phyloP scores from a whole-genome alignment of 345 rosid species.

The Cardamine resedifolia region DNA sequence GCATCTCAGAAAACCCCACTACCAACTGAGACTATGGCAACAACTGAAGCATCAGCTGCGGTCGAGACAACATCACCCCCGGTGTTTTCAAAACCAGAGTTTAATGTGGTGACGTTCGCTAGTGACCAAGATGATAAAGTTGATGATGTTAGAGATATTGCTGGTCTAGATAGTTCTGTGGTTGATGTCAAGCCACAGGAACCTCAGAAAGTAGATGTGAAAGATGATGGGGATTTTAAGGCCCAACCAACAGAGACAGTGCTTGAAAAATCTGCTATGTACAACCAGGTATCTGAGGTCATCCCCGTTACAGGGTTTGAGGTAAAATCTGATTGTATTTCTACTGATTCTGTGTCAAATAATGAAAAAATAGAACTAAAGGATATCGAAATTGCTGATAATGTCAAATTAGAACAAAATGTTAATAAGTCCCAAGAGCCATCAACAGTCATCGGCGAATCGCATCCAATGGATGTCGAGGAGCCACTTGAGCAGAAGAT shows the following conservation, averaged over 20 bases:
- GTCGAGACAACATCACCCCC: constrained; percentile 8
- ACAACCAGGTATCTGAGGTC: constrained; percentile 99
- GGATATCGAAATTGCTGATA: constrained; percentile 94
- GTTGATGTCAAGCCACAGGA: constrained; percentile 16
- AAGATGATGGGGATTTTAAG: constrained; percentile 38
- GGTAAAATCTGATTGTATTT: constrained; percentile 98
- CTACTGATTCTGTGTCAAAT: constrained; percentile 98
- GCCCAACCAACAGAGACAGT: constrained; percentile 48
- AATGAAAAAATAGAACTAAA: constrained; percentile 91
- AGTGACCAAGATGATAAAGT: constrained; percentile 33
- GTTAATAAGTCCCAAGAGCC: constrained; percentile 74
- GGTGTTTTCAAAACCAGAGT: constrained; percentile 14
- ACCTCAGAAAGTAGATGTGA: background rate
- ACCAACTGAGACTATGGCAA: constrained; percentile 2
- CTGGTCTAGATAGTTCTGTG: constrained; percentile 46
- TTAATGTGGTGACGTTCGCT: background rate
- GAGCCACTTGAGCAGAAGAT: constrained; percentile 66
- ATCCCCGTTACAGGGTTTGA: constrained; percentile 90
- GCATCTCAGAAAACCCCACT: constrained; percentile 29
- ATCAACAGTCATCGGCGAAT: constrained; percentile 72
- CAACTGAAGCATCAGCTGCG: constrained; percentile 6
- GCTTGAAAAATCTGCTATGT: constrained; percentile 58
- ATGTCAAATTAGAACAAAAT: constrained; percentile 96
- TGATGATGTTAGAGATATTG: constrained; percentile 44
- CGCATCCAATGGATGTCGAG: constrained; percentile 90